These are phyloP conservation scores for Neonectria faginata DNA, from an alignment of 2,329 filamentous ascomycete species.

Conservation along the genomic window DNA sequence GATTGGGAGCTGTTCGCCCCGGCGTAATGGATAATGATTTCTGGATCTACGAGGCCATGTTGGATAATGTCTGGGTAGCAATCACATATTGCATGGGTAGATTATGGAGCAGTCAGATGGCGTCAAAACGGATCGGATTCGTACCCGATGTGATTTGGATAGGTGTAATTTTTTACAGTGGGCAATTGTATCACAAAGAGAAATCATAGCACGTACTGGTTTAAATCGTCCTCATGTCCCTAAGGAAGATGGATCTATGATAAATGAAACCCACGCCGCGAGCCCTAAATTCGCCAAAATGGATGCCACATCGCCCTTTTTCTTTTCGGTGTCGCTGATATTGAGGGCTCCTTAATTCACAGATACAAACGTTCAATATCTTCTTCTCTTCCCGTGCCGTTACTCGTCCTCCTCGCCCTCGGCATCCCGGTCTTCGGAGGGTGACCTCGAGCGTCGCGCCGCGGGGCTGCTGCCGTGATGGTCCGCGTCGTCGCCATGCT, in stretches of 20 bases:
- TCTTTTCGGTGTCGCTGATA: constrained; percentile 12
- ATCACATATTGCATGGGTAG: constrained; percentile 2
- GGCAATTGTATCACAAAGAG: background rate
- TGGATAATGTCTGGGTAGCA: background rate
- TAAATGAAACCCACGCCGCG: constrained; percentile 39
- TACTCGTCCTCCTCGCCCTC: constrained; percentile 59
- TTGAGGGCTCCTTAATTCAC: constrained; percentile 15
- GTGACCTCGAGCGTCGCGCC: constrained; percentile 44
- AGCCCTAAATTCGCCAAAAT: constrained; percentile 31
- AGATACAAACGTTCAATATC: constrained; percentile 22
- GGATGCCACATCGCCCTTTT: constrained; percentile 26
- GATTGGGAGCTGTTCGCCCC: background rate
- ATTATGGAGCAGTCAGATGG: background rate
- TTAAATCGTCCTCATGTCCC: constrained; percentile 14
- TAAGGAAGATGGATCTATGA: constrained; percentile 33
- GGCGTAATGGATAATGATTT: constrained; percentile 14
- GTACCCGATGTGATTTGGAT: background rate
- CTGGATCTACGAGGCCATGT: background rate
- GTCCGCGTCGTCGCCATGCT: constrained; percentile 47
- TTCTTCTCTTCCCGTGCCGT: constrained; percentile 46
- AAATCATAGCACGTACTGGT: constrained; percentile 1
- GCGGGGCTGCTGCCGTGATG: constrained; percentile 41
- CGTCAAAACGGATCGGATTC: background rate
- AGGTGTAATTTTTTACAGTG: background rate
- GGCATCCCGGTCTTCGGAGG: constrained; percentile 54